A percentile compares a stretch with the other conserved stretches of the same genome.
Evolutionary conservation across 441 rosid species (phyloP).

Genomic region (Bruguiera hainesii): DNA sequence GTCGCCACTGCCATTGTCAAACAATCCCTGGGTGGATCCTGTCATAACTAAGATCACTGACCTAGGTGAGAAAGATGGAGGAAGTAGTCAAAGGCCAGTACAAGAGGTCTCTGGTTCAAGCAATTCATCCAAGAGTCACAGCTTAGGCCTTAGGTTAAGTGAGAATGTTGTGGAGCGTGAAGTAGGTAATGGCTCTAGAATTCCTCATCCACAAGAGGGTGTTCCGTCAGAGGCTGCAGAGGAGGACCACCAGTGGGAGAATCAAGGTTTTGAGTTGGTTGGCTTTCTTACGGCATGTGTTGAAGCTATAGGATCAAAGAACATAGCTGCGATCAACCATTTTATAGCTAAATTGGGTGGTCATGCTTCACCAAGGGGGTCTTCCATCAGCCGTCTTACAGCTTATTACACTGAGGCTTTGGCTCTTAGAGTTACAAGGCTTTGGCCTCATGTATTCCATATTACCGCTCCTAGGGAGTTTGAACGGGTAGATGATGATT

Average conservation of each 20-base stretch:
- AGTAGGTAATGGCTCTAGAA: constrained; percentile 54
- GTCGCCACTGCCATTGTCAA: constrained; percentile 58
- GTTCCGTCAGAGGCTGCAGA: constrained; percentile 35
- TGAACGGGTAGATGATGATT: constrained; percentile 64
- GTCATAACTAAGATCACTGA: constrained; percentile 66
- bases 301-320: constrained; percentile 77
- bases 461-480: constrained; percentile 75
- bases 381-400: constrained; percentile 61
- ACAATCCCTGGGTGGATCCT: constrained; percentile 78
- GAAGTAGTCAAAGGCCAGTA: constrained; percentile 51
- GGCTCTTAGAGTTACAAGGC: constrained; percentile 67
- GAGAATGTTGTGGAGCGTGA: constrained; percentile 45
- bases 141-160: constrained; percentile 46
- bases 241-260: constrained; percentile 43
- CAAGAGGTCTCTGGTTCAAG: constrained; percentile 80
- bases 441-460: constrained; percentile 91
- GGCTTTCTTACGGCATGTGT: constrained; percentile 64
- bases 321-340: constrained; percentile 58
- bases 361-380: constrained; percentile 72
- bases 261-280: constrained; percentile 68
- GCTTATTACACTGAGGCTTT: constrained; percentile 91
- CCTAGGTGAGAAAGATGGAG: constrained; percentile 59
- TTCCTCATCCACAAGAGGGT: constrained; percentile 39
- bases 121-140: constrained; percentile 66
- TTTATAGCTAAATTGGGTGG: constrained; percentile 66